A percentile compares a stretch with the other conserved stretches of the same genome.
Conservation (phyloP, 345 rosid genomes). For the Eucalyptus regnans region DNA sequence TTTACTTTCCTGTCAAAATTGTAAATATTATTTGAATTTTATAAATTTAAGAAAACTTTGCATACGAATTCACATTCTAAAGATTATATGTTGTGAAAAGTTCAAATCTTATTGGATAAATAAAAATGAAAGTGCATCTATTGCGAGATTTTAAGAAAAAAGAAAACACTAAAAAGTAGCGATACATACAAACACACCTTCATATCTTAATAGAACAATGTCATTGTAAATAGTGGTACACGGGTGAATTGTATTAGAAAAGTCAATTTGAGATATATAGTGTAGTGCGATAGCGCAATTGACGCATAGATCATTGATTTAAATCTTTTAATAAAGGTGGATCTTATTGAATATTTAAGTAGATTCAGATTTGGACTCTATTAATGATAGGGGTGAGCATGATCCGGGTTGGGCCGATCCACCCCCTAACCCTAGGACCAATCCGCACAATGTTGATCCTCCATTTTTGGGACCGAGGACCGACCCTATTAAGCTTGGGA, state of each 20-base stretch:
- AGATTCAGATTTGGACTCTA: not conserved
- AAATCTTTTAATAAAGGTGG: too few species aligned
- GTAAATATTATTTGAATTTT: not conserved
- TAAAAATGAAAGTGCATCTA: not conserved
- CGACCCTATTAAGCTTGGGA: too few species aligned
- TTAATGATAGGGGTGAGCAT: not conserved
- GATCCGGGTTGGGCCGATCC: too few species aligned
- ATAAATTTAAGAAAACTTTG: not conserved
- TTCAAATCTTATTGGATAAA: not conserved
- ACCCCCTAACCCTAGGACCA: too few species aligned
- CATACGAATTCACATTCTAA: not conserved
- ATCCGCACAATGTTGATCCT: too few species aligned
- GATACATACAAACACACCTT: not conserved
- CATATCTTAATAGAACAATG: too few species aligned
- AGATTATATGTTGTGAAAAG: not conserved
- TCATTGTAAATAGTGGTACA: not conserved
- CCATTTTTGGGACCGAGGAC: too few species aligned
- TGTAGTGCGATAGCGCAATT: not conserved
- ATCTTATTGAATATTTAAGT: too few species aligned
- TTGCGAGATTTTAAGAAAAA: too few species aligned
- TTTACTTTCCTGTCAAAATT: not conserved
- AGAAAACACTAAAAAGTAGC: not conserved
- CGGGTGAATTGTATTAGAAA: too few species aligned
- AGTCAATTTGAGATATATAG: not conserved
- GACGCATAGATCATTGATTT: not conserved